Conservation (phyloP, 2,329 filamentous ascomycete species). For the Diaporthe longicolla region DNA sequence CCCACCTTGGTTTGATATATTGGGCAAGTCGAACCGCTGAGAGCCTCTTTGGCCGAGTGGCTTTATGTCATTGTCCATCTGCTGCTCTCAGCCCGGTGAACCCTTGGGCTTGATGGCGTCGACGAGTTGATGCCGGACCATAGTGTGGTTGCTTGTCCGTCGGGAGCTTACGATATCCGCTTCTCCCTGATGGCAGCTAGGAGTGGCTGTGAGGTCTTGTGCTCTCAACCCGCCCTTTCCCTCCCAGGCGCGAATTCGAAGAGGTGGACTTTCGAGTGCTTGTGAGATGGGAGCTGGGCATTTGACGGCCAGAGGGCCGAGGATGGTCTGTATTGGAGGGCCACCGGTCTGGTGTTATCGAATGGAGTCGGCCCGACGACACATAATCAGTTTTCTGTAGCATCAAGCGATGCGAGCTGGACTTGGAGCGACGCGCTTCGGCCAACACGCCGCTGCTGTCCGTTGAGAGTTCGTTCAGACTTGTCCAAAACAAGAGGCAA, state of each 20-base stretch:
- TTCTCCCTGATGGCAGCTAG: neutral
- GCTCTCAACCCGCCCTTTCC: neutral
- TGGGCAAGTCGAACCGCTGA: too few species aligned
- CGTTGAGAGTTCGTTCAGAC: slow-evolving; percentile 1
- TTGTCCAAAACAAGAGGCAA: neutral
- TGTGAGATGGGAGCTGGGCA: neutral
- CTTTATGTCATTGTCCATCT: neutral
- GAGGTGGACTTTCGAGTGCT: neutral
- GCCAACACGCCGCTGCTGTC: neutral
- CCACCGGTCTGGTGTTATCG: neutral
- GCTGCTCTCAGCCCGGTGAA: neutral
- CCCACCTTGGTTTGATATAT: neutral
- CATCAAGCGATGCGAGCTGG: neutral
- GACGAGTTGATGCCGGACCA: neutral
- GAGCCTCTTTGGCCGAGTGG: neutral
- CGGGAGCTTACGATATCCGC: neutral
- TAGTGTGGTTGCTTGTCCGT: neutral
- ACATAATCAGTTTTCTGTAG: neutral
- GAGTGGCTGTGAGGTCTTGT: neutral
- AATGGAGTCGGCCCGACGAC: neutral
- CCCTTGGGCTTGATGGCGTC: neutral
- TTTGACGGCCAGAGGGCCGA: neutral
- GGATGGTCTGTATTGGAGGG: neutral
- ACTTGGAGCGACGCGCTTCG: neutral
- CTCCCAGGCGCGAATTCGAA: neutral